Evolutionary conservation across 495 filamentous ascomycete species (phyloP).

Genomic region (Cryomyces minteri): DNA sequence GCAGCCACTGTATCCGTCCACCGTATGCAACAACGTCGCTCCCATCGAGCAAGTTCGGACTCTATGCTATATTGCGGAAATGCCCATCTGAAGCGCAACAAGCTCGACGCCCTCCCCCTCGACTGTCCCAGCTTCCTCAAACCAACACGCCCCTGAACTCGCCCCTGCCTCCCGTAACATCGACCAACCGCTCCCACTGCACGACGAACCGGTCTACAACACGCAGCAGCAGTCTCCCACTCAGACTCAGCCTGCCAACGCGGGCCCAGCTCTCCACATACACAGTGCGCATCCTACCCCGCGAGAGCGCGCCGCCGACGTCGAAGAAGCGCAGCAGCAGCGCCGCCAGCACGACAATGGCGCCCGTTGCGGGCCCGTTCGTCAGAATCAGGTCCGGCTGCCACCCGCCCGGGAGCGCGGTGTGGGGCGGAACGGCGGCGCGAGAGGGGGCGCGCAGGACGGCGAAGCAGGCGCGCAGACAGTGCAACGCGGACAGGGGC

Average conservation of each 20-base stretch:
- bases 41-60: too few relatives aligned
- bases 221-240: slow-evolving; percentile 48
- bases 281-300: slow-evolving; percentile 43
- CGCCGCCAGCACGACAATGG: slow-evolving; percentile 56
- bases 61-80: too few relatives aligned
- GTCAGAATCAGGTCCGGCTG: slow-evolving; percentile 67
- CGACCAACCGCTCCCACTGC: slow-evolving; percentile 46
- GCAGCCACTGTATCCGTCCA: too few relatives aligned
- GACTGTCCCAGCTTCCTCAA: slow-evolving; percentile 1
- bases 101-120: not conserved
- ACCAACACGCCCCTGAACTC: slow-evolving; percentile 21
- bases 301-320: slow-evolving; percentile 18
- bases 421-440: not conserved
- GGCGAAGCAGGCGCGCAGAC: slow-evolving; percentile 29
- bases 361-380: slow-evolving; percentile 78
- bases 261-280: slow-evolving; percentile 90
- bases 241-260: slow-evolving; percentile 59
- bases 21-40: too few relatives aligned
- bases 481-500: slow-evolving; percentile 37
- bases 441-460: slow-evolving; percentile 17
- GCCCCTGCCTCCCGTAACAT: slow-evolving; percentile 11
- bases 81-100: not conserved
- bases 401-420: slow-evolving; percentile 5
- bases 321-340: slow-evolving; percentile 44
- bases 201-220: slow-evolving; percentile 55